Evolutionary conservation across 2,329 filamentous ascomycete genomes (phyloP).

Genomic region (Fonsecaea monophora): DNA sequence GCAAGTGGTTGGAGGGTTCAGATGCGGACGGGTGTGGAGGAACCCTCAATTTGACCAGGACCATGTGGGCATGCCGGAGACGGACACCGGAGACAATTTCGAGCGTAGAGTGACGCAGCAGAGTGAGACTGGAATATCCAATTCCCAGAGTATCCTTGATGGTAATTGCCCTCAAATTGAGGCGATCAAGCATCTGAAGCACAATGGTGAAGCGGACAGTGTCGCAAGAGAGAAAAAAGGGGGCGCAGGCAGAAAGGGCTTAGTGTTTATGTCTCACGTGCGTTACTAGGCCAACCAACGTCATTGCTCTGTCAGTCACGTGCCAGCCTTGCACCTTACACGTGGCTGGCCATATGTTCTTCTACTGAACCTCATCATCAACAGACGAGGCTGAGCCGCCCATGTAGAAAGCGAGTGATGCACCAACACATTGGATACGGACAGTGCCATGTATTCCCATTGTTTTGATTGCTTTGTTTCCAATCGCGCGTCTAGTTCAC

Average conservation of each 20-base stretch:
- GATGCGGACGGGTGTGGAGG: background rate
- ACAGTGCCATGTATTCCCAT: background rate
- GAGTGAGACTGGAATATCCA: conserved; percentile 6
- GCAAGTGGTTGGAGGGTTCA: background rate
- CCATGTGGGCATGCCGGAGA: conserved; percentile 13
- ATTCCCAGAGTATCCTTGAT: conserved; percentile 15
- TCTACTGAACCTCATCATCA: too few species aligned
- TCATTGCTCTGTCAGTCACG: background rate
- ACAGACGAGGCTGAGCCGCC: too few species aligned
- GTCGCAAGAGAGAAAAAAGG: conserved; percentile 10
- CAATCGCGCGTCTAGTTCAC: background rate
- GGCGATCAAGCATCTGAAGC: conserved; percentile 14
- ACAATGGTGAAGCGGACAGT: conserved; percentile 25
- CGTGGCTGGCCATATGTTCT: too few species aligned
- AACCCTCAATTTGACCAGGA: conserved; percentile 20
- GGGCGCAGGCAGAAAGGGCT: background rate
- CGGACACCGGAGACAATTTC: background rate
- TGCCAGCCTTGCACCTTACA: background rate
- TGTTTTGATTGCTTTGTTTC: background rate
- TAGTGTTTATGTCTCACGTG: background rate
- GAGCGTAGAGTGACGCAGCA: conserved; percentile 6
- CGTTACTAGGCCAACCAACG: too few species aligned
- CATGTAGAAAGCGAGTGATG: too few species aligned
- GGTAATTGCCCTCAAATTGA: conserved; percentile 13
- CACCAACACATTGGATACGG: background rate